These are phyloP conservation scores for Cylindrodendrum hubeiense DNA, from an alignment of 2,329 filamentous ascomycete genomes.

Conservation along the genomic window DNA sequence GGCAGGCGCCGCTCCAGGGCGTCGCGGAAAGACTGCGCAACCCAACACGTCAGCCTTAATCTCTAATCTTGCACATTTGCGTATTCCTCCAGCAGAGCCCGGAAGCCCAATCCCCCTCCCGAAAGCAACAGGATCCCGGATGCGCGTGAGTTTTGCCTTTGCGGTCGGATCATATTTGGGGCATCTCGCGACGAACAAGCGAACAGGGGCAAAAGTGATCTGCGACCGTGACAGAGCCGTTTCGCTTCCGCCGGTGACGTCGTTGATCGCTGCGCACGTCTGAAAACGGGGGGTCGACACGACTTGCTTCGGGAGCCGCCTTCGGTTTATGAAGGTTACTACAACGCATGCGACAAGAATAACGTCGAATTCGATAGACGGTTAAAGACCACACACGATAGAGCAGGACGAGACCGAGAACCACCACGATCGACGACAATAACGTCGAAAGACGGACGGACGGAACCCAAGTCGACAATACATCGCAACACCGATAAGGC, in stretches of 20 bases:
- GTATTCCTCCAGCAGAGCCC: background rate
- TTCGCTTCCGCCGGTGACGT: slow-evolving; percentile 8
- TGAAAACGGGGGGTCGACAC: background rate
- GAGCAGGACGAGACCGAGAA: background rate
- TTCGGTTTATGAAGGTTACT: background rate
- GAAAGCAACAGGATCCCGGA: background rate
- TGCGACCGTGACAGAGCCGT: slow-evolving; percentile 5
- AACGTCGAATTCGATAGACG: background rate
- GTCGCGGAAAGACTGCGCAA: background rate
- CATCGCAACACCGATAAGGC: background rate
- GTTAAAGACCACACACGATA: background rate
- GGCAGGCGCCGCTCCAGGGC: background rate
- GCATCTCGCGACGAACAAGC: background rate
- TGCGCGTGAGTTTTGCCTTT: background rate
- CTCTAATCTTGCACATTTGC: background rate
- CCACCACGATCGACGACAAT: background rate
- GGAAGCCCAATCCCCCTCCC: background rate
- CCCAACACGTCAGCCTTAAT: slow-evolving; percentile 1
- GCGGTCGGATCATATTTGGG: background rate
- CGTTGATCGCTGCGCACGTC: background rate
- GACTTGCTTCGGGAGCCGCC: background rate
- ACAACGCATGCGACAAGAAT: background rate
- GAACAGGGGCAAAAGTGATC: background rate
- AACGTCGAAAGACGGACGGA: background rate
- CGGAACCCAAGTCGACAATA: background rate